Evolutionary conservation across 768 basidiomycete species (phyloP).

Genomic region (Mycena rosella): DNA sequence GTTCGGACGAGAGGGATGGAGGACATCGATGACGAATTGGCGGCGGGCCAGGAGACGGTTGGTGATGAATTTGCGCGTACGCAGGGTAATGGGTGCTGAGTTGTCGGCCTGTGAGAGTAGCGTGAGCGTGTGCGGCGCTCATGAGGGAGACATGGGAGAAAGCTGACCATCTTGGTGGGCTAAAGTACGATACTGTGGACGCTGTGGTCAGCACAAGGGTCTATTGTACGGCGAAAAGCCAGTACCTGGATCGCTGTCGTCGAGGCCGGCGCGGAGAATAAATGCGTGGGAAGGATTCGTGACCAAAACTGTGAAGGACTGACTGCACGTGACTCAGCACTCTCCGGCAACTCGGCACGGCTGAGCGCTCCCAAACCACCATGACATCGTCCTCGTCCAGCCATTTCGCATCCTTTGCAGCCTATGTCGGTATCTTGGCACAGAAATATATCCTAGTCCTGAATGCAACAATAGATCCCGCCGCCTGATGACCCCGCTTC

Average conservation of each 20-base stretch:
- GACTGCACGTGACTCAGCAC: no score
- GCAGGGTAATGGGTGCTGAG: constrained; percentile 91
- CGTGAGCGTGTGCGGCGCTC: constrained; percentile 10
- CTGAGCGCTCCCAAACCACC: constrained; percentile 6
- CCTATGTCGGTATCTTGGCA: constrained; percentile 60
- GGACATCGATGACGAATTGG: constrained; percentile 95
- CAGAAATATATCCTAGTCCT: constrained; percentile 5
- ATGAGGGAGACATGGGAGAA: not conserved
- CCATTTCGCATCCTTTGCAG: constrained; percentile 69
- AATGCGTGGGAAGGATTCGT: constrained; percentile 1
- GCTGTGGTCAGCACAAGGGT: constrained; percentile 5
- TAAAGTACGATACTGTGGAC: constrained; percentile 37
- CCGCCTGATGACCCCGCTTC: constrained; percentile 67
- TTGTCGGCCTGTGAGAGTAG: constrained; percentile 71
- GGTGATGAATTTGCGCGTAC: constrained; percentile 99
- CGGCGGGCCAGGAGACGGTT: constrained; percentile 97
- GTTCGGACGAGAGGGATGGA: constrained; percentile 96
- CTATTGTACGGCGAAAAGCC: constrained; percentile 20
- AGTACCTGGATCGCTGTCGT: constrained; percentile 38
- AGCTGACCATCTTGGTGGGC: constrained; percentile 53
- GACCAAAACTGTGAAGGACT: constrained; percentile 47
- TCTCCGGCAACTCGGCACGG: not conserved
- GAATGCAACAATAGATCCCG: constrained; percentile 55
- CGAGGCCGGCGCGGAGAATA: constrained; percentile 51
- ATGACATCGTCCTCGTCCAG: constrained; percentile 53